Conservation (phyloP, 345 rosid species). For the Gossypium anomalum region DNA sequence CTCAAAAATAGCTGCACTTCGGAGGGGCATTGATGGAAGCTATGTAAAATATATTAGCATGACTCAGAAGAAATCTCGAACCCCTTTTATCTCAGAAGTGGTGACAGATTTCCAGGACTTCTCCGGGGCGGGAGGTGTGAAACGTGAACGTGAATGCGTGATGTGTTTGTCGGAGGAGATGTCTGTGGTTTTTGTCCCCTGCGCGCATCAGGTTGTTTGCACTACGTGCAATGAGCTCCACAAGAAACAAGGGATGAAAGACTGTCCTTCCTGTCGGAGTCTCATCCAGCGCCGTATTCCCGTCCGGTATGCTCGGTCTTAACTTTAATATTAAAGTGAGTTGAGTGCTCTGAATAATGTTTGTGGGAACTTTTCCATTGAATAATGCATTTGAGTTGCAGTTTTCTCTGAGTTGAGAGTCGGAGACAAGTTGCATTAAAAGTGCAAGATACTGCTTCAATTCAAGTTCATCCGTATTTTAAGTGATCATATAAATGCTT, state of each 20-base stretch:
- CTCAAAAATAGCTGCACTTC: neutral
- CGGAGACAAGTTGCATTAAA: neutral
- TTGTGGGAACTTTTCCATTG: neutral
- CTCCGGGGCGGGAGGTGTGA: neutral
- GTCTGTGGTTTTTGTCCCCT: neutral
- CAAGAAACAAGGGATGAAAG: neutral
- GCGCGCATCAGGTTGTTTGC: neutral
- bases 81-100: neutral
- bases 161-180: slow-evolving; percentile 1
- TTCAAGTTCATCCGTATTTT: neutral
- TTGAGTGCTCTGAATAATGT: neutral
- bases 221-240: neutral
- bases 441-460: neutral
- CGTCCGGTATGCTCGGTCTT: neutral
- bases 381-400: neutral
- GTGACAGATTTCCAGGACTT: neutral
- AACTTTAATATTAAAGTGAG: neutral
- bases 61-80: neutral
- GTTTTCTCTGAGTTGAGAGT: neutral
- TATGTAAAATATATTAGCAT: neutral
- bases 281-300: neutral
- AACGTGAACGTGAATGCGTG: neutral
- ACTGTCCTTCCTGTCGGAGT: slow-evolving; percentile 2
- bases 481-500: neutral
- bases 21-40: slow-evolving; percentile 5